A percentile compares a stretch with the other conserved stretches of the same genome.
Evolutionary conservation across 306 rosid species (phyloP).

Genomic region (Cicer judaicum): DNA sequence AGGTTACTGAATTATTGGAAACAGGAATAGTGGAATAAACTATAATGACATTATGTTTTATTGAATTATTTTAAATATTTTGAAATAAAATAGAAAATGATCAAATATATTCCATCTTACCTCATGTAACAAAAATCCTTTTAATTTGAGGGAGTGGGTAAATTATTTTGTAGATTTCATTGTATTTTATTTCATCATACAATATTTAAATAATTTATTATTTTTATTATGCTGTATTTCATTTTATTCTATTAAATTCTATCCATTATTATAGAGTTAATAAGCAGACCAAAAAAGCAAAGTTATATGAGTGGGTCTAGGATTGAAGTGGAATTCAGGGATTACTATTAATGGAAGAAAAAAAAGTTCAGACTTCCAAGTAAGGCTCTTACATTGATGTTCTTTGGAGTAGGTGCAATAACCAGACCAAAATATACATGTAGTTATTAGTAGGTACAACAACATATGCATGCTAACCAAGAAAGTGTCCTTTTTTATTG

Average conservation of each 20-base stretch:
- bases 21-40: background rate
- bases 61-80: background rate
- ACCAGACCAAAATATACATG: conserved; percentile 36
- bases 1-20: conserved; percentile 6
- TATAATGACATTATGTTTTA: background rate
- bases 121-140: background rate
- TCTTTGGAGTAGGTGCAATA: conserved; percentile 36
- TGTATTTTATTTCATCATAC: background rate
- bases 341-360: conserved; percentile 26
- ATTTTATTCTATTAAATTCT: no score
- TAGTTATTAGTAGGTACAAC: conserved; percentile 38
- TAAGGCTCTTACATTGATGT: conserved; percentile 35
- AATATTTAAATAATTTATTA: no score
- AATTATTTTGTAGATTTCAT: background rate
- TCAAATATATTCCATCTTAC: background rate
- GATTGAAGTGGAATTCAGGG: conserved; percentile 12
- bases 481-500: conserved; percentile 27
- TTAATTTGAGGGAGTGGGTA: background rate
- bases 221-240: no score
- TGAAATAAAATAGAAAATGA: background rate
- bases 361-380: conserved; percentile 5
- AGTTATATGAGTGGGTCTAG: no score
- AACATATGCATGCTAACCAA: conserved; percentile 36
- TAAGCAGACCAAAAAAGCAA: no score
- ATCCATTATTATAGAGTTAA: no score